Percentiles rank a stretch among this genome's conserved stretches.
phyloP scores from a whole-genome alignment of 306 rosid species.

The Quercus glauca region DNA sequence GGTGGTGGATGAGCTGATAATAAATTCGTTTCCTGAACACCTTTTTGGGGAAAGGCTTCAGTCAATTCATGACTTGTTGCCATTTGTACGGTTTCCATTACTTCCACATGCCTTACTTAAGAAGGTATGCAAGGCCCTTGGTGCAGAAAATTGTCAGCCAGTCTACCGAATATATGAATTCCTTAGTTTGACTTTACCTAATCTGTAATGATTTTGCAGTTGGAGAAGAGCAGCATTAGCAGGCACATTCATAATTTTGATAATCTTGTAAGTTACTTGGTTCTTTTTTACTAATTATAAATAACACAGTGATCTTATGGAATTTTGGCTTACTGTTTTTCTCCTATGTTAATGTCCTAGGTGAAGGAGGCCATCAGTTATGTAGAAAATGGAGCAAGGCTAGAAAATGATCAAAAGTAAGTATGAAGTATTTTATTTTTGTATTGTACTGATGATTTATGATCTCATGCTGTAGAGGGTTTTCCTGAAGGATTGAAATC shows the following conservation, averaged over 20 bases:
- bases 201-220: slow-evolving; percentile 45
- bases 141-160: slow-evolving; percentile 4
- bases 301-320: background rate
- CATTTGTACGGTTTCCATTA: slow-evolving; percentile 64
- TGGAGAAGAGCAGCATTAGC: slow-evolving; percentile 70
- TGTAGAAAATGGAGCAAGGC: slow-evolving; percentile 41
- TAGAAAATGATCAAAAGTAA: slow-evolving; percentile 60
- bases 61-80: slow-evolving; percentile 53
- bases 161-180: background rate
- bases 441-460: slow-evolving; percentile 2
- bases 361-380: slow-evolving; percentile 62
- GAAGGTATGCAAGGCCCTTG: slow-evolving; percentile 54
- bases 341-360: slow-evolving; percentile 35
- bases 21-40: slow-evolving; percentile 52
- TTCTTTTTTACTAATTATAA: background rate
- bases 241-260: slow-evolving; percentile 42
- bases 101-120: slow-evolving; percentile 63
- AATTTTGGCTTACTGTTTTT: slow-evolving; percentile 12
- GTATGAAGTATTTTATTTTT: slow-evolving; percentile 8
- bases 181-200: slow-evolving; percentile 29
- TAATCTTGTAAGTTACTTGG: slow-evolving; percentile 55
- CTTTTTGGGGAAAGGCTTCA: slow-evolving; percentile 75
- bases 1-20: slow-evolving; percentile 64
- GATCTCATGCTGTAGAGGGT: slow-evolving; percentile 1
- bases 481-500: background rate